Evolutionary conservation across 176 grass and related monocot species (phyloP).

Genomic region (Canna indica): DNA sequence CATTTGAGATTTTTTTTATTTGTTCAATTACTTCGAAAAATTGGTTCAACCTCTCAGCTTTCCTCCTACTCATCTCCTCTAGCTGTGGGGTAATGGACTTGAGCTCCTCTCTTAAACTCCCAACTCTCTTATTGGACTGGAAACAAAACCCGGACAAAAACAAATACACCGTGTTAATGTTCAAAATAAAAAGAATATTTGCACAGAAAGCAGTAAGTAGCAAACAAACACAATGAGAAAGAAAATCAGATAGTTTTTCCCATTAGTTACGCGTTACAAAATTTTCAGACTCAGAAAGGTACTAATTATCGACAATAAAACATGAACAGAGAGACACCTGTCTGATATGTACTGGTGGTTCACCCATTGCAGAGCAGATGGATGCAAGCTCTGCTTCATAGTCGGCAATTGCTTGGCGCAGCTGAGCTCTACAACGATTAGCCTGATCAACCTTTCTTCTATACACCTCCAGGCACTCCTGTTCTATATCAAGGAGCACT

Average conservation of each 20-base stretch:
- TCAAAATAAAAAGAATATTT: not conserved
- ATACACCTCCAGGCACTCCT: constrained; percentile 68
- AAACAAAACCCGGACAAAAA: not conserved
- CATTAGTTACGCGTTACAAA: not conserved
- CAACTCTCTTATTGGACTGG: constrained; percentile 23
- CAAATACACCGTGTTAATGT: not conserved
- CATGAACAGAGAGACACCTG: constrained; percentile 23
- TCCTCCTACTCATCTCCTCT: constrained; percentile 37
- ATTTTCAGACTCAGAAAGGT: not conserved
- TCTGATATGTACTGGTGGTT: constrained; percentile 29
- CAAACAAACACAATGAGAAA: not conserved
- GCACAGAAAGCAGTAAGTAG: no score
- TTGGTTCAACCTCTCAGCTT: constrained; percentile 42
- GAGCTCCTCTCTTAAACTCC: constrained; percentile 63
- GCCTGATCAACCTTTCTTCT: constrained; percentile 49
- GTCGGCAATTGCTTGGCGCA: constrained; percentile 41
- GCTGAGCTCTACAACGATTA: constrained; percentile 35
- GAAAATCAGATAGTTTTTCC: no score
- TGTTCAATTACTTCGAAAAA: constrained; percentile 37
- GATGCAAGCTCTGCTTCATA: constrained; percentile 50
- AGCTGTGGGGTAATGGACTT: constrained; percentile 42
- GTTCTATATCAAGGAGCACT: constrained; percentile 48
- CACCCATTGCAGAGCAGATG: constrained; percentile 54
- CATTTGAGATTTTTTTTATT: constrained; percentile 34
- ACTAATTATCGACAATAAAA: not conserved